Conservation (phyloP, 1,139 yeast genomes). For the Chernovozyma aurita region DNA sequence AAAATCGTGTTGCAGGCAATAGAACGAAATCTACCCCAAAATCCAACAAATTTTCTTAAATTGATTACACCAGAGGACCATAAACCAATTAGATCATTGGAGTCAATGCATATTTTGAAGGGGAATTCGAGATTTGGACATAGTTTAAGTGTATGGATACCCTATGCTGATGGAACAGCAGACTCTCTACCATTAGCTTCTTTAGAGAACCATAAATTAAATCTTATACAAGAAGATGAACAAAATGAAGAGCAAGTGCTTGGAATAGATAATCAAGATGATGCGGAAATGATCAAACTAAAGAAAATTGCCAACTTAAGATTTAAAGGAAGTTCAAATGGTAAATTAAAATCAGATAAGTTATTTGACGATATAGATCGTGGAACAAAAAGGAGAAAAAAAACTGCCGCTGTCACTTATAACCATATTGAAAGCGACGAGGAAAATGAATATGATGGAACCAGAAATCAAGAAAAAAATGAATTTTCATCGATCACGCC, state of each 20-base stretch:
- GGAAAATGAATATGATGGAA: constrained; percentile 16
- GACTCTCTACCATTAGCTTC: constrained; percentile 59
- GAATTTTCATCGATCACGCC: constrained; percentile 52
- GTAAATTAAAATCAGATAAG: constrained; percentile 25
- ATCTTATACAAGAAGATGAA: constrained; percentile 10
- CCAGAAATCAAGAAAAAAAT: constrained; percentile 18
- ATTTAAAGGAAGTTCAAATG: constrained; percentile 51
- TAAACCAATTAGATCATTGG: constrained; percentile 50
- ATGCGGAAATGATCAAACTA: constrained; percentile 14
- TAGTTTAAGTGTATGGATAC: constrained; percentile 65
- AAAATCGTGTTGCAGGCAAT: constrained; percentile 57
- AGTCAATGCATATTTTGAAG: constrained; percentile 49
- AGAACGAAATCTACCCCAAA: constrained; percentile 47
- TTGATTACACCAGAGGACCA: constrained; percentile 26
- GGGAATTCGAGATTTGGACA: constrained; percentile 59
- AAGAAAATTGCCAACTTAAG: constrained; percentile 44
- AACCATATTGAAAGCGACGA: constrained; percentile 13
- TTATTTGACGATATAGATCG: constrained; percentile 33
- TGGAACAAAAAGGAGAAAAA: constrained; percentile 9
- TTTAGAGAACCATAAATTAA: constrained; percentile 25
- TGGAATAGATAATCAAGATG: background rate
- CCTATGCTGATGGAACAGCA: constrained; percentile 61
- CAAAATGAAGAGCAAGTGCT: background rate
- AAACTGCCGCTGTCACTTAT: constrained; percentile 8
- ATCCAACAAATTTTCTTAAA: constrained; percentile 23